A percentile compares a stretch with the other conserved stretches of the same genome.
These are phyloP conservation scores for Alternaria brassicae DNA, from an alignment of 2,329 filamentous ascomycete genomes.

Conservation along the genomic window DNA sequence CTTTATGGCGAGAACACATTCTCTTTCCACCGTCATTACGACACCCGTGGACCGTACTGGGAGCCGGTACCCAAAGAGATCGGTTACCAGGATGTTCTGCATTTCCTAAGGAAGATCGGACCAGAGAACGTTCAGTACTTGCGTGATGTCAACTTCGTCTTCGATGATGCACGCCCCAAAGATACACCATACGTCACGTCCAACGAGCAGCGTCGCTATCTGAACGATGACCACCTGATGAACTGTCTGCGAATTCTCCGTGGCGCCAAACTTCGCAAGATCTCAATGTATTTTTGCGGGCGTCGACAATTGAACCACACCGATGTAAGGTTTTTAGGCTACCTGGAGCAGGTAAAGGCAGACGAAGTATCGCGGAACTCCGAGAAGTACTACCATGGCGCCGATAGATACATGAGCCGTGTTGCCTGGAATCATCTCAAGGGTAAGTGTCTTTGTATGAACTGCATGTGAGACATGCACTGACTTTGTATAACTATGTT, in stretches of 20 bases:
- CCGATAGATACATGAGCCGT: slow-evolving; percentile 44
- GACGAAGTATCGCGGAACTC: slow-evolving; percentile 48
- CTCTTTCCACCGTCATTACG: slow-evolving; percentile 50
- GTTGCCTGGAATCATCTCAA: slow-evolving; percentile 43
- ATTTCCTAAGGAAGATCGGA: slow-evolving; percentile 58
- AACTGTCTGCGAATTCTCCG: slow-evolving; percentile 55
- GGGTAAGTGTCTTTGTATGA: neutral
- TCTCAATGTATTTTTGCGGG: slow-evolving; percentile 55
- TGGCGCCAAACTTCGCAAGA: slow-evolving; percentile 51
- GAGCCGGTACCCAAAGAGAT: slow-evolving; percentile 54
- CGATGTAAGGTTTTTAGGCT: slow-evolving; percentile 55
- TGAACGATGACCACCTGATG: slow-evolving; percentile 57
- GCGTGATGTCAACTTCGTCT: slow-evolving; percentile 54
- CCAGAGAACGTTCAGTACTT: slow-evolving; percentile 56
- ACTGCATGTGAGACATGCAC: neutral
- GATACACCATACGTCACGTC: slow-evolving; percentile 49
- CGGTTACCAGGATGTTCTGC: slow-evolving; percentile 56
- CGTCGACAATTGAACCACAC: slow-evolving; percentile 42
- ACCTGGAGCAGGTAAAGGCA: slow-evolving; percentile 54
- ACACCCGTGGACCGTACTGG: slow-evolving; percentile 52
- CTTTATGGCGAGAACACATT: slow-evolving; percentile 61
- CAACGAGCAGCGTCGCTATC: slow-evolving; percentile 56
- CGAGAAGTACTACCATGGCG: slow-evolving; percentile 22
- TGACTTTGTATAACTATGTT: neutral
- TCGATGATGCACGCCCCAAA: slow-evolving; percentile 56